Base-by-base conservation (phyloP, 768 basidiomycete genomes). In the Panus rudis region DNA sequence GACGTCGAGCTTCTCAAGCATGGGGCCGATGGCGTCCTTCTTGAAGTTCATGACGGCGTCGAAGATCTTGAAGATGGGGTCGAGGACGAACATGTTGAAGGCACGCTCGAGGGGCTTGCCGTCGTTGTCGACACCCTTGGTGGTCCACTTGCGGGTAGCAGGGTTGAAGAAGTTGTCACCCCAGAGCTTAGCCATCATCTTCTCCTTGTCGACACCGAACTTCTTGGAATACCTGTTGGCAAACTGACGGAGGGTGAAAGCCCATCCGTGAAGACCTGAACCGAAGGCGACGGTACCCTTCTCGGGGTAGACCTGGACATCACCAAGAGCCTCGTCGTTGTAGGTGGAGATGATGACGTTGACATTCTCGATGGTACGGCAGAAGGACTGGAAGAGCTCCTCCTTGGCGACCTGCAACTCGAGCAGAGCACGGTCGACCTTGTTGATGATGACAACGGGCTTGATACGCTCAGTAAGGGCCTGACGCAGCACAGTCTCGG, bases 111-210 rank as follows among this genome's bases (percentile, higher is more conserved):
- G 84, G n/a, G 65, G 66, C 63, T 92, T 93, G 59, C 91, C 92
- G 55, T 92, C 84, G 43, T 81, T 77, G 51, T 80, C 82, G 19
- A 67, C 68, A 51, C 64, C 47, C 63, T 83, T 87, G 39, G 87
- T 91, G 16, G 90, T 78, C 96, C 96, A 98, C 70, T 99, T 99
- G 66, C 81, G 81, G 28, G 93, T 97, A 42, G 81, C 75, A 43
- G 93, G 89, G 76, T 98, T 99, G 79, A 98, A 98, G 75, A 72
- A 99, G 75, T 97, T 97, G 76, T 99, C 96, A 42, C 96, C 96
- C 96, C 96, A 99, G 37, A 99, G 81, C 71, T 87, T 93, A 48
- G 65, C 55, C 86, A 99, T 94, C 80, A 99, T 91, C 79, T 98
- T 98, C 52, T 88, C 86, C 72, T 93, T 93, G 70, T 93, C 88